These are phyloP conservation scores for Fusarium stilboides DNA, from an alignment of 2,329 filamentous ascomycete species.

Conservation along the genomic window DNA sequence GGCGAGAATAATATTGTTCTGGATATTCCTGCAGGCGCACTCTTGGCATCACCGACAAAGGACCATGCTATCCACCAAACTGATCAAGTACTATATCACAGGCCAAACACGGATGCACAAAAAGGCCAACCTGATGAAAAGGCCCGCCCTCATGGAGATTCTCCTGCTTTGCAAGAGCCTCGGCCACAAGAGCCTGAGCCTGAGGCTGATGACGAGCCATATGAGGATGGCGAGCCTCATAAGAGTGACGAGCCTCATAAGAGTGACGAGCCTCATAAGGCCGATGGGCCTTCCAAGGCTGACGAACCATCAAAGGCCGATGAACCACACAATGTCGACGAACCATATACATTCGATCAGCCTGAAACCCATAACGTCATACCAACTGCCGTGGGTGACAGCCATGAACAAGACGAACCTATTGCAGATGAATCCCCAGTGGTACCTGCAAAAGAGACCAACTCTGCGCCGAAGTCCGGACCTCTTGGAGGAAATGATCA, in stretches of 20 bases:
- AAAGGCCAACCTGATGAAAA: background rate
- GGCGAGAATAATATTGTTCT: constrained; percentile 27
- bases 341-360: background rate
- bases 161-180: background rate
- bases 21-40: constrained; percentile 15
- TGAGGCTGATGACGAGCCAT: background rate
- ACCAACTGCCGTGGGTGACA: background rate
- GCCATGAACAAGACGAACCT: background rate
- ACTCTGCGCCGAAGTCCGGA: background rate
- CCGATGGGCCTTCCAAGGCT: no score
- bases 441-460: background rate
- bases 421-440: no score
- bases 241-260: no score
- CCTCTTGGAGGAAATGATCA: background rate
- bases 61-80: background rate
- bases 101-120: background rate
- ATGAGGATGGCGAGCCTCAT: no score
- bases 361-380: background rate
- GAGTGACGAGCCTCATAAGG: no score
- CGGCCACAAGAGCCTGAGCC: background rate
- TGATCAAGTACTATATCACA: background rate
- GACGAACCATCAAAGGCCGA: no score
- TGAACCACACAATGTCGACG: background rate
- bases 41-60: background rate
- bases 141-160: background rate